These are phyloP conservation scores for Calvatia gigantea DNA, from an alignment of 768 basidiomycete genomes.

Conservation along the genomic window DNA sequence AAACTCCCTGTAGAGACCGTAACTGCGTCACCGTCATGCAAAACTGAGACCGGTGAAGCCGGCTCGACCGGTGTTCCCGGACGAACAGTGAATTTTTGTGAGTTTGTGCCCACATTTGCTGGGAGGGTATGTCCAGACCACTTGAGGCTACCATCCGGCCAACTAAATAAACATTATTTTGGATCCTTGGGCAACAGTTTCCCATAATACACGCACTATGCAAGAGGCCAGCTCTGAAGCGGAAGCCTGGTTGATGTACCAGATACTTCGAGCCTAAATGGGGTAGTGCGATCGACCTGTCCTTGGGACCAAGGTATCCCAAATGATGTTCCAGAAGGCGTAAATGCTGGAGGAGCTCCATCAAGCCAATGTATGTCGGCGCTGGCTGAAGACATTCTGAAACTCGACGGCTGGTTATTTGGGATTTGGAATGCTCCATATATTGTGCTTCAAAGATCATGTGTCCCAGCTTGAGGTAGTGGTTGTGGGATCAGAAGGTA, in stretches of 20 bases:
- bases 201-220: constrained; percentile 23
- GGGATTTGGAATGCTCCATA: not conserved
- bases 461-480: not conserved
- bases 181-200: not conserved
- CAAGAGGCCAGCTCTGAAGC: constrained; percentile 31
- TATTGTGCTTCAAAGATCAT: constrained; percentile 4
- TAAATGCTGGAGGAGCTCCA: constrained; percentile 21
- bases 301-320: constrained; percentile 35
- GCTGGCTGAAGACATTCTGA: constrained; percentile 16
- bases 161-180: constrained; percentile 18
- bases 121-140: constrained; percentile 37
- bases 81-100: constrained; percentile 20
- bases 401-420: constrained; percentile 9
- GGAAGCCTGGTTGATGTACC: constrained; percentile 10
- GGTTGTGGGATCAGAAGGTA: not conserved
- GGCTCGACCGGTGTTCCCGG: constrained; percentile 32
- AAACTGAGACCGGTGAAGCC: constrained; percentile 26
- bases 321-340: constrained; percentile 32
- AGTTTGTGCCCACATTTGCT: constrained; percentile 22
- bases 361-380: constrained; percentile 32
- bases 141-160: constrained; percentile 37
- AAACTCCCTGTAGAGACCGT: constrained; percentile 32
- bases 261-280: constrained; percentile 13
- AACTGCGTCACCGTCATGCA: constrained; percentile 18
- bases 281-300: constrained; percentile 34